phyloP scores from a whole-genome alignment of 73 alveolate species.

The Tetrahymena elliotti region DNA sequence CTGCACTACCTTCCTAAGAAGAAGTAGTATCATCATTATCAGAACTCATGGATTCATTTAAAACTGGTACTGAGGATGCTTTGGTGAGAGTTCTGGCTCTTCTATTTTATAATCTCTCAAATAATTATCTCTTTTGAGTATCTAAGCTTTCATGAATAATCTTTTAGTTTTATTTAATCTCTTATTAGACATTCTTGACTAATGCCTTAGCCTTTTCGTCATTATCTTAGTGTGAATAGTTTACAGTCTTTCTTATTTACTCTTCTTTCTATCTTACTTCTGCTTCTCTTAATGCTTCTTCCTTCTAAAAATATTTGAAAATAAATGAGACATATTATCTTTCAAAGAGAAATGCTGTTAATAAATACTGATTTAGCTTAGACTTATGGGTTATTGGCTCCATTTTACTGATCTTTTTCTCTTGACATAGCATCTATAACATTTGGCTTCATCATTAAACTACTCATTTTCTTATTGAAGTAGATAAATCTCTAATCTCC shows the following conservation, averaged over 20 bases:
- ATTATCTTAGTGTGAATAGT: background rate
- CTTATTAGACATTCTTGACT: background rate
- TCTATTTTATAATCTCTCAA: background rate
- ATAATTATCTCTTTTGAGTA: background rate
- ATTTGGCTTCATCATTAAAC: constrained; percentile 20
- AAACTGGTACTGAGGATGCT: background rate
- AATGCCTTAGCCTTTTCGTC: background rate
- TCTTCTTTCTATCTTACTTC: background rate
- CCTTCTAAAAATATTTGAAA: background rate
- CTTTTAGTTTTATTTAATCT: background rate
- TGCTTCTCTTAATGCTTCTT: background rate
- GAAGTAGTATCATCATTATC: background rate
- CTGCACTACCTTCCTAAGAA: background rate
- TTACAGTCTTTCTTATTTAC: background rate
- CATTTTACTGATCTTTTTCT: background rate
- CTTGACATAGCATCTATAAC: constrained; percentile 17
- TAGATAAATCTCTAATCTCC: constrained; percentile 22
- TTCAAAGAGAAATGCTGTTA: too few species aligned
- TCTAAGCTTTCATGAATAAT: background rate
- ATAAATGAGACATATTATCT: too few species aligned
- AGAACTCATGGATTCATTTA: background rate
- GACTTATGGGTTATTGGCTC: background rate
- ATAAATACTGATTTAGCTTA: background rate
- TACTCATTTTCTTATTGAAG: constrained; percentile 13
- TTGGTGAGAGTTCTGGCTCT: background rate